phyloP scores from a whole-genome alignment of 495 filamentous ascomycete species.

The Daldinia childiae region DNA sequence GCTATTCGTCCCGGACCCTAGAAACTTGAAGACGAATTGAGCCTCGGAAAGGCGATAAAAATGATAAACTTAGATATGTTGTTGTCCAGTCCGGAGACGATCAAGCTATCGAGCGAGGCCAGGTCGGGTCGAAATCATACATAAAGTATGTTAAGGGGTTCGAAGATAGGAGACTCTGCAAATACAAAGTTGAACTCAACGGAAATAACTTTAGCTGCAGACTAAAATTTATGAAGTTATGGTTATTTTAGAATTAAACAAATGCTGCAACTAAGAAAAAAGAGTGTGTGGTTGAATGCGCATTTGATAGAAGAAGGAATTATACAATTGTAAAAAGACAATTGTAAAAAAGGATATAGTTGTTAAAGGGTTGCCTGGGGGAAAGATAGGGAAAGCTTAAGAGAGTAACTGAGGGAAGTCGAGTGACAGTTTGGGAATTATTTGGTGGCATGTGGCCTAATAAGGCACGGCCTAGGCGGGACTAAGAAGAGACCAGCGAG shows the following conservation, averaged over 20 bases:
- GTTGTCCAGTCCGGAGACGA: neutral
- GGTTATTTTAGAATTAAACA: neutral
- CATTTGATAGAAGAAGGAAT: neutral
- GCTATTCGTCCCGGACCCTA: neutral
- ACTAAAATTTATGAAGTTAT: neutral
- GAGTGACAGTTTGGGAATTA: slow-evolving; percentile 18
- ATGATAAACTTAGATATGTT: neutral
- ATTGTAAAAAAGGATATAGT: slow-evolving; percentile 1
- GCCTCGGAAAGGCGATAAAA: slow-evolving; percentile 7
- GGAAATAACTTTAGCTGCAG: neutral
- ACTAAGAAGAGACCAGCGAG: slow-evolving; percentile 2
- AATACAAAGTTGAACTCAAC: neutral
- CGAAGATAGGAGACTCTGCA: slow-evolving; percentile 1
- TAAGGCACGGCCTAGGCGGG: slow-evolving; percentile 17
- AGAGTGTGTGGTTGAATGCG: neutral
- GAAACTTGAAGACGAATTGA: neutral
- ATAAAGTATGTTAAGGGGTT: neutral
- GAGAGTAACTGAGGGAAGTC: slow-evolving; percentile 1
- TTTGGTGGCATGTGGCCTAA: slow-evolving; percentile 42
- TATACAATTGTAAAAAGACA: slow-evolving; percentile 3
- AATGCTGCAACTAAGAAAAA: neutral
- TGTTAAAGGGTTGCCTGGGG: neutral
- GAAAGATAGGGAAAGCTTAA: neutral
- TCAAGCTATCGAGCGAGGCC: neutral
- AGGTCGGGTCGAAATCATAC: neutral